These are phyloP conservation scores for Silybum marianum DNA, from an alignment of 129 eudicot species.

Conservation along the genomic window DNA sequence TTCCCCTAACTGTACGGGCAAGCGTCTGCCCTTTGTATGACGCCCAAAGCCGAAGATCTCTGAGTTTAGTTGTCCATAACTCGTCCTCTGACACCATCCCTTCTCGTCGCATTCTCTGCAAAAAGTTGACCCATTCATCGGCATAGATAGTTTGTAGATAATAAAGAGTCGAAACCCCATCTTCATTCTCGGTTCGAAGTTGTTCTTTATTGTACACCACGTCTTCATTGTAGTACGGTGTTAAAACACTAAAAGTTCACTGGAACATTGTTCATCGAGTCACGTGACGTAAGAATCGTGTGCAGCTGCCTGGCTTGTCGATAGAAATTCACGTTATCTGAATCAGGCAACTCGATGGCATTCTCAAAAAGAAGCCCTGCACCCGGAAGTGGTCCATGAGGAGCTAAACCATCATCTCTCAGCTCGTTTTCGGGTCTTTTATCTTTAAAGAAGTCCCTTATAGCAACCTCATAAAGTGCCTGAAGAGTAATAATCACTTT, in stretches of 20 bases:
- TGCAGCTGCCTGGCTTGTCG: conserved; percentile 80
- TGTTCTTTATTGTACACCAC: conserved; percentile 83
- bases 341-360: conserved; percentile 65
- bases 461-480: conserved; percentile 77
- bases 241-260: conserved; percentile 87
- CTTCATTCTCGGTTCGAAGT: conserved; percentile 87
- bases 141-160: conserved; percentile 87
- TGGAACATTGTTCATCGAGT: conserved; percentile 86
- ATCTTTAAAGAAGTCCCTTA: conserved; percentile 76
- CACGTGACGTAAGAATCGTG: conserved; percentile 80
- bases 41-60: conserved; percentile 93
- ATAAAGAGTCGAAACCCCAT: conserved; percentile 85
- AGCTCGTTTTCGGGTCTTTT: conserved; percentile 54
- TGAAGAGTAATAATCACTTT: conserved; percentile 76
- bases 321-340: conserved; percentile 62
- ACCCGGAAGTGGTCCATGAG: conserved; percentile 53
- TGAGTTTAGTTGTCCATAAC: conserved; percentile 51
- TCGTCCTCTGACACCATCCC: conserved; percentile 66
- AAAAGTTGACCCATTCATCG: conserved; percentile 87
- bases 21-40: conserved; percentile 96
- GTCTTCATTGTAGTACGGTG: conserved; percentile 95
- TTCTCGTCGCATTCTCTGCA: conserved; percentile 82
- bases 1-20: conserved; percentile 91
- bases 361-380: conserved; percentile 74
- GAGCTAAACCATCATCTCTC: conserved; percentile 83